Evolutionary conservation across 306 rosid genomes (phyloP), one percentile per base, ranked within the genome.

Genomic region (Vigna angularis): DNA sequence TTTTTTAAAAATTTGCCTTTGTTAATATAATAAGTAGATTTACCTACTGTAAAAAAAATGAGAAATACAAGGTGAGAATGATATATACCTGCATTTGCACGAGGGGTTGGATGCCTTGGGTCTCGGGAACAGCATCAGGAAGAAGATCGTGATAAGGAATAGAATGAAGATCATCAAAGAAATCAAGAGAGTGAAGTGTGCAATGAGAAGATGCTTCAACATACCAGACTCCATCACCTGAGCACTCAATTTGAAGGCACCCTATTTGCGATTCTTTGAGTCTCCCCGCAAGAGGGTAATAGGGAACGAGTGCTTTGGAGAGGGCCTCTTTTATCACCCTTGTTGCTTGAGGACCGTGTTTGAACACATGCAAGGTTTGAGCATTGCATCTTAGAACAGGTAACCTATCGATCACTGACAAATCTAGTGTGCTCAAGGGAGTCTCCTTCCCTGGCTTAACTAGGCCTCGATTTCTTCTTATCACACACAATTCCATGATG

Each of bases 251-350:
- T 44, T 85, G 88, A 64, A 88, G 85, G 26, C 68, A 42, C 32
- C 74, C 66, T 10, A 36, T 66, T 42, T 56, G 13, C 1, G 85
- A 52, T 17, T 87, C 83, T 50, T 2, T 64, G 7, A 91, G 85
- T 11, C 90, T 67, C 49, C 98, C 97, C 0, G 95, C 95, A 9
- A 93, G 89, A 71, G 98, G 98, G 84, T 89, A 89, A 77, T 91
- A 93, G 0, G 87, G 89, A 77, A 91, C 93, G 40, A 93, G 70
- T 22, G 95, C 98, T 32, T n/a, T 79, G 2, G 97, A 89, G 76
- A 91, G 66, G 0, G 93, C 98, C 50, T 87, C 77, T 83, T 83
- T 84, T 15, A 93, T 80, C n/a, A 84, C 77, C 1, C 10, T n/a
- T 20, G 81, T 70, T 0, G 91, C 93, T n/a, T 80, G 65, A 51